phyloP scores from a whole-genome alignment of 73 alveolate genomes.

The Paramecium tetraurelia region DNA sequence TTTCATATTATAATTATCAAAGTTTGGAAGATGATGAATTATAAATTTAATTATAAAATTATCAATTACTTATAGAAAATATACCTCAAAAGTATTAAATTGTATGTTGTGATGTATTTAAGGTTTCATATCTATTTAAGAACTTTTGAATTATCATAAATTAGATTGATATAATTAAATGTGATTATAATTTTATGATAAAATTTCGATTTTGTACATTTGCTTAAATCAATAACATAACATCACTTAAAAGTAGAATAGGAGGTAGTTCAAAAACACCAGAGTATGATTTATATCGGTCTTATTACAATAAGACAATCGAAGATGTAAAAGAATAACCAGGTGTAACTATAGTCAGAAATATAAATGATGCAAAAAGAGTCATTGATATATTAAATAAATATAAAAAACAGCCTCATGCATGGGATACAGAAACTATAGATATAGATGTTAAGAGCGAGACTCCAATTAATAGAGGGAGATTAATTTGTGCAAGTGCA shows the following conservation, averaged over 20 bases:
- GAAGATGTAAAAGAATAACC: background rate
- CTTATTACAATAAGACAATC: background rate
- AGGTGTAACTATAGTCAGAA: conserved; percentile 78
- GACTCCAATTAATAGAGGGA: conserved; percentile 85
- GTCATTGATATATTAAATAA: conserved; percentile 68
- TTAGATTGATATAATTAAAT: background rate
- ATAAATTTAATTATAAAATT: background rate
- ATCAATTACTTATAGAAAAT: background rate
- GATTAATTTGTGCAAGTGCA: conserved; percentile 81
- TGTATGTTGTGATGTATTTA: background rate
- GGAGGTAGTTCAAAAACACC: conserved; percentile 41
- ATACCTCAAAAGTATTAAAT: background rate
- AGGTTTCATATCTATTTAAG: background rate
- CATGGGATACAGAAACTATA: conserved; percentile 95
- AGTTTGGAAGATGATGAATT: background rate
- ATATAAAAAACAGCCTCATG: conserved; percentile 71
- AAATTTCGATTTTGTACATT: conserved; percentile 7
- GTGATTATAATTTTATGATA: background rate
- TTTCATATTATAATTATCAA: background rate
- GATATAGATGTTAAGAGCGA: conserved; percentile 78
- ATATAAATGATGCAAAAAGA: conserved; percentile 70
- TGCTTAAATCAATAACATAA: background rate
- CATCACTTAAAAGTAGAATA: background rate
- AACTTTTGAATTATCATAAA: background rate
- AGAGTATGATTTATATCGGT: conserved; percentile 33